Conservation (phyloP, 1,139 yeast species). For the Candida anutae region DNA sequence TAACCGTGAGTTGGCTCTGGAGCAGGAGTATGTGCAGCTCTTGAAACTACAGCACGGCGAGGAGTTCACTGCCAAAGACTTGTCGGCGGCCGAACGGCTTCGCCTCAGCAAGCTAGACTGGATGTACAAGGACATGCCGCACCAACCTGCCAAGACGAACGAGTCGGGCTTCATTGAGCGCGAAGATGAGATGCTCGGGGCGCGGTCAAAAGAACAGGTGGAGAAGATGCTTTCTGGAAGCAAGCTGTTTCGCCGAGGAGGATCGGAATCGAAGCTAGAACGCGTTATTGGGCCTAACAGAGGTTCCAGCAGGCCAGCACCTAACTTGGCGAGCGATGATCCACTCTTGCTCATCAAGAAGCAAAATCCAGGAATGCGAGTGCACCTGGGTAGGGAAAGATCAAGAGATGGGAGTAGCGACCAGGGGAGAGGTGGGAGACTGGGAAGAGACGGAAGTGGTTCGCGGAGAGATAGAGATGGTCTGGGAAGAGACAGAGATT, state of each 20-base stretch:
- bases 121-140: slow-evolving; percentile 65
- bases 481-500: slow-evolving; percentile 4
- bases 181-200: slow-evolving; percentile 27
- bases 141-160: slow-evolving; percentile 9
- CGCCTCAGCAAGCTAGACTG: slow-evolving; percentile 56
- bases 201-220: slow-evolving; percentile 25
- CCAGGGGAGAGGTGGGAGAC: slow-evolving; percentile 9
- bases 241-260: slow-evolving; percentile 9
- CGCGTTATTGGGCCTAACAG: slow-evolving; percentile 1
- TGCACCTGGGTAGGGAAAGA: too few species aligned
- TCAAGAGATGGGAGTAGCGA: slow-evolving; percentile 9
- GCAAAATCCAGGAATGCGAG: slow-evolving; percentile 19
- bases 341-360: slow-evolving; percentile 46
- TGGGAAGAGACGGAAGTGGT: slow-evolving; percentile 3
- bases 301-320: slow-evolving; percentile 2
- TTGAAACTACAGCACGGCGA: slow-evolving; percentile 43
- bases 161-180: slow-evolving; percentile 27
- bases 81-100: slow-evolving; percentile 33
- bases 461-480: slow-evolving; percentile 5
- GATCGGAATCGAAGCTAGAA: not conserved
- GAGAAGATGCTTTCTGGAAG: slow-evolving; percentile 23
- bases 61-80: slow-evolving; percentile 17
- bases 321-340: slow-evolving; percentile 35
- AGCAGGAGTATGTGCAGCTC: slow-evolving; percentile 56
- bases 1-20: slow-evolving; percentile 56